phyloP scores from a whole-genome alignment of 441 rosid species.

The Aleurites moluccanus region DNA sequence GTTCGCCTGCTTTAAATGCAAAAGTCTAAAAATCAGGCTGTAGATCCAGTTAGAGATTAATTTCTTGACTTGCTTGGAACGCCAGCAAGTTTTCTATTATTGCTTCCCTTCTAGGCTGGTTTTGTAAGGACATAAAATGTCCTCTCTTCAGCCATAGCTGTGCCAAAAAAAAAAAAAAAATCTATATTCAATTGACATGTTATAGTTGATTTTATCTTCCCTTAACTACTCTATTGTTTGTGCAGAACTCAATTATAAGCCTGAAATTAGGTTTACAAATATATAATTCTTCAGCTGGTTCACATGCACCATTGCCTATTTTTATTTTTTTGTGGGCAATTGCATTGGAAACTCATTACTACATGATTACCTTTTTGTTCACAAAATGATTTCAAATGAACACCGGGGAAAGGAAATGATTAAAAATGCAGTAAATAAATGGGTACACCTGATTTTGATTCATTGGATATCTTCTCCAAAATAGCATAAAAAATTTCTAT shows the following conservation, averaged over 20 bases:
- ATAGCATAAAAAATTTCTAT: background rate
- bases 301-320: background rate
- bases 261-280: background rate
- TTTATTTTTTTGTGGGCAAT: background rate
- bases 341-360: background rate
- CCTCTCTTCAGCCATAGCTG: background rate
- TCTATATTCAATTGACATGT: background rate
- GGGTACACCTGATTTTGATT: background rate
- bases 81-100: background rate
- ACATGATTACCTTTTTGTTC: background rate
- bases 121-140: background rate
- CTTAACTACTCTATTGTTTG: background rate
- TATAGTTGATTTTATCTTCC: background rate
- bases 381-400: no score
- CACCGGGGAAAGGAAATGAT: background rate
- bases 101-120: background rate
- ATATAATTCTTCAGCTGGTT: background rate
- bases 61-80: no score
- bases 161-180: no score
- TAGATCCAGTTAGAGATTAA: no score
- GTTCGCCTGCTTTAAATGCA: background rate
- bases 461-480: background rate
- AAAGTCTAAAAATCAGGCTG: conserved; percentile 4
- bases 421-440: background rate
- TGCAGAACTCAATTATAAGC: background rate